Percentiles rank a stretch among this genome's conserved stretches.
These are phyloP conservation scores for Phyllosticta citribraziliensis DNA, from an alignment of 2,329 filamentous ascomycete genomes.

Conservation along the genomic window DNA sequence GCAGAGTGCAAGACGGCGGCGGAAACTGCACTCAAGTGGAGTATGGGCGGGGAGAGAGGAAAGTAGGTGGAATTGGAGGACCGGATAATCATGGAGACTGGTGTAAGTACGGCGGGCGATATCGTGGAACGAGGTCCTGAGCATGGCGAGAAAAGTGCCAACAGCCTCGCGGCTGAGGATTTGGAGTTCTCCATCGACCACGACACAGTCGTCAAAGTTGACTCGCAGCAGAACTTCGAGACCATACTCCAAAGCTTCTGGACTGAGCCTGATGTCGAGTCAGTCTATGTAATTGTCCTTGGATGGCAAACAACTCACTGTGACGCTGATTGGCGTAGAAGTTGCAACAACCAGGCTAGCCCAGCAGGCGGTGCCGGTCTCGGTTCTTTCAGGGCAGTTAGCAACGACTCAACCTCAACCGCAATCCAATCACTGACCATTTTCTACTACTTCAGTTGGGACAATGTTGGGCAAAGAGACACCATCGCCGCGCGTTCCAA, in stretches of 20 bases:
- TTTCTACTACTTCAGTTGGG: not conserved
- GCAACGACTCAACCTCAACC: not conserved
- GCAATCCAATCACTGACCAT: not conserved
- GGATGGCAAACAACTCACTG: slow-evolving; percentile 14
- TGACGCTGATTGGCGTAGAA: slow-evolving; percentile 20
- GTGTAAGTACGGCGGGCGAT: slow-evolving; percentile 16
- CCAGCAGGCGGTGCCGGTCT: slow-evolving; percentile 15
- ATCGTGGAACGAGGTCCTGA: slow-evolving; percentile 25
- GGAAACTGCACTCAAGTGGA: slow-evolving; percentile 47
- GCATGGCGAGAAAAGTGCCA: not conserved
- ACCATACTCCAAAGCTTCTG: not conserved
- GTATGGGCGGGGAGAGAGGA: slow-evolving; percentile 47
- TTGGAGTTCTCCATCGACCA: not conserved
- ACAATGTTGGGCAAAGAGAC: not conserved
- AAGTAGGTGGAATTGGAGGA: slow-evolving; percentile 50
- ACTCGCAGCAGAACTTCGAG: slow-evolving; percentile 8
- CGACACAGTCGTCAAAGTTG: slow-evolving; percentile 10
- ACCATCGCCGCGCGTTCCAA: not conserved
- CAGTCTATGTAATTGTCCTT: not conserved
- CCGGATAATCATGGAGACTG: slow-evolving; percentile 25
- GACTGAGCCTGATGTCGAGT: not conserved
- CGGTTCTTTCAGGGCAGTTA: not conserved
- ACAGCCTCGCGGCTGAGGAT: not conserved
- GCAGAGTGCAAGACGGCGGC: slow-evolving; percentile 55
- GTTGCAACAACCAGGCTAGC: slow-evolving; percentile 15